Evolutionary conservation across 495 filamentous ascomycete species (phyloP).

Genomic region (Elaphomyces granulatus): DNA sequence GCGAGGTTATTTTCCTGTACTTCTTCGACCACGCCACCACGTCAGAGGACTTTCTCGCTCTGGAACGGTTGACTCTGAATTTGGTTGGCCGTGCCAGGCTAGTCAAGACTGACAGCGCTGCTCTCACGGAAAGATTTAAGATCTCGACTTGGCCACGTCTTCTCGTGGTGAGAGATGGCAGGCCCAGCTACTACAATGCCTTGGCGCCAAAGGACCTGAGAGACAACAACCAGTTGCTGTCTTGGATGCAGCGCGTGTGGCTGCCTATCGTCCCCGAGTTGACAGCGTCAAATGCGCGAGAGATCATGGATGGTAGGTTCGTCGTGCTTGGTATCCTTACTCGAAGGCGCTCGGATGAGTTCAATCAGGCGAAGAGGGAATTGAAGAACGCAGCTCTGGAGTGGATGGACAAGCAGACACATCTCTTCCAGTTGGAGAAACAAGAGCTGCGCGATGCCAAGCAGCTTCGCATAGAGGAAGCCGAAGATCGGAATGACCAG

Average conservation of each 20-base stretch:
- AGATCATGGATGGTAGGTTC: conserved; percentile 87
- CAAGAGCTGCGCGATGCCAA: conserved; percentile 89
- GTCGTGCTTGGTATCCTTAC: conserved; percentile 86
- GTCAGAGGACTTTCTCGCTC: conserved; percentile 73
- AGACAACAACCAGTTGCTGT: conserved; percentile 61
- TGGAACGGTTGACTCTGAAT: conserved; percentile 72
- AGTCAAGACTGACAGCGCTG: conserved; percentile 69
- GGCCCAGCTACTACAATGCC: conserved; percentile 73
- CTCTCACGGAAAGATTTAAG: conserved; percentile 68
- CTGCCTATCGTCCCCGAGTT: conserved; percentile 95
- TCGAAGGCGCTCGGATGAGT: conserved; percentile 65
- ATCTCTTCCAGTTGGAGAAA: conserved; percentile 76
- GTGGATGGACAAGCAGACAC: conserved; percentile 93
- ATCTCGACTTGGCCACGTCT: conserved; percentile 90
- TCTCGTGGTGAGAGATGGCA: conserved; percentile 76
- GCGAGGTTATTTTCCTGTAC: conserved; percentile 93
- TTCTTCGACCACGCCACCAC: conserved; percentile 94
- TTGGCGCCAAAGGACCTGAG: conserved; percentile 81
- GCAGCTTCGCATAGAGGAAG: conserved; percentile 89
- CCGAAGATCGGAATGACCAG: conserved; percentile 85
- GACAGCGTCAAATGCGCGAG: conserved; percentile 73
- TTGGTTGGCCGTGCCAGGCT: conserved; percentile 84
- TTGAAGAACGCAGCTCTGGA: conserved; percentile 91
- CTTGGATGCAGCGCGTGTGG: conserved; percentile 95
- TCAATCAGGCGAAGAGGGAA: conserved; percentile 63